These are phyloP conservation scores for Cucumis sativus DNA, from an alignment of 306 rosid genomes.

Conservation along the genomic window DNA sequence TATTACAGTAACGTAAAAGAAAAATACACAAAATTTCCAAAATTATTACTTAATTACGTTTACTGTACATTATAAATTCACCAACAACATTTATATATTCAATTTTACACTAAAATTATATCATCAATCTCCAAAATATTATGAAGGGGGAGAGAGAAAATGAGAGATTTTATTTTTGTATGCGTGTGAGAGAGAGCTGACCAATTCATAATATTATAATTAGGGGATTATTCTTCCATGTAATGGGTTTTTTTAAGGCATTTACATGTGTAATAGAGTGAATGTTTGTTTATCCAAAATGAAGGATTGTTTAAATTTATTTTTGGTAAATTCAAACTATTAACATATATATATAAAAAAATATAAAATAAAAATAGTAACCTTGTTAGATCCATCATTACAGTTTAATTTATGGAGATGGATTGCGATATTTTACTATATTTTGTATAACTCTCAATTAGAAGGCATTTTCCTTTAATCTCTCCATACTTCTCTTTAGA, in stretches of 20 bases:
- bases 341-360: too few relatives aligned
- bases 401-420: too few relatives aligned
- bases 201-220: neutral
- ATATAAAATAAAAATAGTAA: too few relatives aligned
- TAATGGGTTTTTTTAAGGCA: neutral
- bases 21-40: neutral
- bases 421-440: too few relatives aligned
- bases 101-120: neutral
- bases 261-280: conserved; percentile 4
- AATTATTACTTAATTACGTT: neutral
- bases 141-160: neutral
- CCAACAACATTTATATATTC: neutral
- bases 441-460: too few relatives aligned
- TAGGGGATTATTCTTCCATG: neutral
- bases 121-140: neutral
- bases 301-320: too few relatives aligned
- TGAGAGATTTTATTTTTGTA: neutral
- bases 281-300: neutral
- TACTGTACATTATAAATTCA: neutral
- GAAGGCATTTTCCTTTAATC: too few relatives aligned
- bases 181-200: neutral
- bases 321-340: too few relatives aligned
- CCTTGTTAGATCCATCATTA: too few relatives aligned
- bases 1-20: conserved; percentile 1
- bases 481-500: too few relatives aligned